These are phyloP conservation scores for Bipolaris zeicola DNA, from an alignment of 2,329 filamentous ascomycete genomes.

Conservation along the genomic window DNA sequence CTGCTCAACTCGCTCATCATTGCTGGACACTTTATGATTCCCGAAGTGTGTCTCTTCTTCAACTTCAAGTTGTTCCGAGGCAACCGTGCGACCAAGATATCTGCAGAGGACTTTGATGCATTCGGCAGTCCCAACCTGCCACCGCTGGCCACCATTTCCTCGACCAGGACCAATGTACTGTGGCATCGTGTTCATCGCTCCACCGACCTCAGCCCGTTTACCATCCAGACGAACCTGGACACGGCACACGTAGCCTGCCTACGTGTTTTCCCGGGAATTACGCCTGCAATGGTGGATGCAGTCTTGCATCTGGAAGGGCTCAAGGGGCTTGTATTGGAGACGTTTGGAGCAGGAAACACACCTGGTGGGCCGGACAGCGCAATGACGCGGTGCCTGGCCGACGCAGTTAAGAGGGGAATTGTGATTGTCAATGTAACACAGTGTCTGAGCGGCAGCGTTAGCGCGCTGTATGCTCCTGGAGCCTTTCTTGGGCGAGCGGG, in stretches of 20 bases:
- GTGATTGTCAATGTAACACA: slow-evolving; percentile 92
- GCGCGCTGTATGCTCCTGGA: slow-evolving; percentile 50
- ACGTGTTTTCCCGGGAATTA: slow-evolving; percentile 89
- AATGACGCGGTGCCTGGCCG: slow-evolving; percentile 76
- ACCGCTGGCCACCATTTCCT: slow-evolving; percentile 80
- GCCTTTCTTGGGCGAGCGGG: slow-evolving; percentile 79
- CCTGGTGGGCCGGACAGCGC: slow-evolving; percentile 80
- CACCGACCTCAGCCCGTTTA: slow-evolving; percentile 74
- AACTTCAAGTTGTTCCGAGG: slow-evolving; percentile 88
- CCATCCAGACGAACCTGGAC: slow-evolving; percentile 74
- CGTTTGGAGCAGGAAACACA: slow-evolving; percentile 91
- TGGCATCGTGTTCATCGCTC: slow-evolving; percentile 80
- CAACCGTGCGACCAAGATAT: slow-evolving; percentile 86
- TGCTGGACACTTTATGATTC: slow-evolving; percentile 89
- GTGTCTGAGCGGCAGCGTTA: slow-evolving; percentile 64
- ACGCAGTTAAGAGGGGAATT: slow-evolving; percentile 78
- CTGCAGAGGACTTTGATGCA: slow-evolving; percentile 82
- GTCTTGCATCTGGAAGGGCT: slow-evolving; percentile 78
- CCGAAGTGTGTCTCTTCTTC: slow-evolving; percentile 93
- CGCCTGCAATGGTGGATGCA: slow-evolving; percentile 89
- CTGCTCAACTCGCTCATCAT: slow-evolving; percentile 86
- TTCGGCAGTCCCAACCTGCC: slow-evolving; percentile 88
- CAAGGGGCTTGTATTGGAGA: slow-evolving; percentile 83
- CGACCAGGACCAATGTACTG: slow-evolving; percentile 77
- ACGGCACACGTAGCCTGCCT: slow-evolving; percentile 89